phyloP scores from a whole-genome alignment of 1,284 basidiomycete species.

The Boletus semigastroideus region DNA sequence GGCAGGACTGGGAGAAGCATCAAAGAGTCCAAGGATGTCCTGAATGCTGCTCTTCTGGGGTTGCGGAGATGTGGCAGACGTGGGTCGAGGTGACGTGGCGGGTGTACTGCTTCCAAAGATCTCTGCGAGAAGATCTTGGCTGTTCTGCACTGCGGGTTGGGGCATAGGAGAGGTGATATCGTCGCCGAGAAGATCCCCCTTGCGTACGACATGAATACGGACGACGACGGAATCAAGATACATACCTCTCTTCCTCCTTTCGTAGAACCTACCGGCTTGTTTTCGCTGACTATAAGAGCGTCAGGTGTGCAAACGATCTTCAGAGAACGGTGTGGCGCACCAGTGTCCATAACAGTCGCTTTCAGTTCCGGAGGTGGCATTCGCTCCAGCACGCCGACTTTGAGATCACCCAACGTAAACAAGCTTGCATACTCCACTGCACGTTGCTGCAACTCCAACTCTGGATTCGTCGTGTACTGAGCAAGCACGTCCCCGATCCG shows the following conservation, averaged over 20 bases:
- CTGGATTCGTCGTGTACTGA: constrained; percentile 79
- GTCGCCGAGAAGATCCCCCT: constrained; percentile 77
- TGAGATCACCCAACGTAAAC: constrained; percentile 72
- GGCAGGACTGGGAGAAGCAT: constrained; percentile 42
- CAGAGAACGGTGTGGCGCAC: constrained; percentile 37
- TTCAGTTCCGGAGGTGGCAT: constrained; percentile 99
- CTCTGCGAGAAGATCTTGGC: constrained; percentile 89
- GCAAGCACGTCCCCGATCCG: constrained; percentile 77
- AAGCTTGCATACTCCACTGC: constrained; percentile 93
- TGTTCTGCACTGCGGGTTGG: constrained; percentile 57
- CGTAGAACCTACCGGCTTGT: constrained; percentile 90
- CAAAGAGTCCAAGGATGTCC: constrained; percentile 93
- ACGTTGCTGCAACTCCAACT: constrained; percentile 95
- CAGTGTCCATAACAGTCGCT: constrained; percentile 88
- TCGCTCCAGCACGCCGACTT: constrained; percentile 90
- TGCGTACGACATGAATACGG: constrained; percentile 22
- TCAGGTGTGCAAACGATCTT: neutral
- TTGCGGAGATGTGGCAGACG: constrained; percentile 43
- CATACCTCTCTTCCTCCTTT: constrained; percentile 71
- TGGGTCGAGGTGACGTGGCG: constrained; percentile 38
- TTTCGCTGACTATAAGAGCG: constrained; percentile 73
- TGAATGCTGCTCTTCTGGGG: constrained; percentile 67
- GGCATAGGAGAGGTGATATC: constrained; percentile 49
- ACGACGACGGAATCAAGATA: constrained; percentile 6
- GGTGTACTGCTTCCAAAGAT: constrained; percentile 75